A percentile compares a stretch with the other conserved stretches of the same genome.
Conservation (phyloP, 2,329 filamentous ascomycete genomes). For the Aspergillus transmontanensis region DNA sequence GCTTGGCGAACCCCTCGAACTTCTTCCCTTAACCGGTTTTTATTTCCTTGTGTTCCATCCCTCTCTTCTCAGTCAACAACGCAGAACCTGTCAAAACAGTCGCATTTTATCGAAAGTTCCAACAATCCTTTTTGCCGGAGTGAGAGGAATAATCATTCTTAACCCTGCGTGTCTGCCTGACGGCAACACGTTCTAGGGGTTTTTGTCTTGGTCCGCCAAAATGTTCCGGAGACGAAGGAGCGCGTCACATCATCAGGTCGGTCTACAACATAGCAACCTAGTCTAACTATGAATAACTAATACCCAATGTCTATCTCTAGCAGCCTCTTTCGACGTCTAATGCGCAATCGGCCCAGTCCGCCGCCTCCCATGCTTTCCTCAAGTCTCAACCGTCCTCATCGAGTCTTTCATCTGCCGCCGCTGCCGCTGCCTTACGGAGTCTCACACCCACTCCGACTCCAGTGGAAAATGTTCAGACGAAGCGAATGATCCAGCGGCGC, state of each 20-base stretch:
- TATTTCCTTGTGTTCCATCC: not conserved
- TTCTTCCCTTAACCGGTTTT: not conserved
- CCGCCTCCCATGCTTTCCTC: constrained; percentile 79
- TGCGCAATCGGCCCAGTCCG: constrained; percentile 74
- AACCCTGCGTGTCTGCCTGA: constrained; percentile 14
- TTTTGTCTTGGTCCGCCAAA: constrained; percentile 6
- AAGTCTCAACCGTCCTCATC: constrained; percentile 64
- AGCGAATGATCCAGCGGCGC: constrained; percentile 75
- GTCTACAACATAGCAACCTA: constrained; percentile 10
- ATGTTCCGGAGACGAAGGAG: constrained; percentile 48
- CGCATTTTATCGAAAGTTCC: not conserved
- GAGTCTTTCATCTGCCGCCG: constrained; percentile 79
- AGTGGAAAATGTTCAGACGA: constrained; percentile 82
- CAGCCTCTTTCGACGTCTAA: constrained; percentile 67
- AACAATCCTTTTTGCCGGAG: not conserved
- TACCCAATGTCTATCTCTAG: constrained; percentile 13
- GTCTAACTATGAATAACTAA: constrained; percentile 8
- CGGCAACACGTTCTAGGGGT: constrained; percentile 11
- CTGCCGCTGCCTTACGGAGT: constrained; percentile 79
- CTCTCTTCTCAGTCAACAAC: not conserved
- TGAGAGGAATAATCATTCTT: not conserved
- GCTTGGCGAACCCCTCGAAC: not conserved
- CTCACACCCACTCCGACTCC: constrained; percentile 76
- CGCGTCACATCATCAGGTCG: constrained; percentile 43
- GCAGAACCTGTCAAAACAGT: not conserved